These are phyloP conservation scores for Trichoderma koningiopsis DNA, from an alignment of 2,329 filamentous ascomycete genomes.

Conservation along the genomic window DNA sequence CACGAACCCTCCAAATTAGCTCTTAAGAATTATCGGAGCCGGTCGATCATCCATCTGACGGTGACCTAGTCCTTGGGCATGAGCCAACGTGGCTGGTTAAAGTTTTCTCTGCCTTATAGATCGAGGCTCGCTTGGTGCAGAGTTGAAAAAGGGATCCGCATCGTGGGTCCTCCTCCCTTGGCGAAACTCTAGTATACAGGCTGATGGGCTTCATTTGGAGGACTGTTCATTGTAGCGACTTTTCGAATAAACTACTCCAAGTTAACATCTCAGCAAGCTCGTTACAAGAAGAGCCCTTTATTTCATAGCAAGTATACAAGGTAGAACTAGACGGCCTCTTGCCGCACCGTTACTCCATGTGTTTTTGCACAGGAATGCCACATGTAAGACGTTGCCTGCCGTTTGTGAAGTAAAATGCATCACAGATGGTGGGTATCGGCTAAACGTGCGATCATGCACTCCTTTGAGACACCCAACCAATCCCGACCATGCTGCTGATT, in stretches of 20 bases:
- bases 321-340: not conserved
- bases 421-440: not conserved
- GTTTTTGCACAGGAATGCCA: not conserved
- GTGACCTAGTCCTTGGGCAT: not conserved
- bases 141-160: not conserved
- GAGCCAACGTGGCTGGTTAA: not conserved
- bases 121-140: not conserved
- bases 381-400: not conserved
- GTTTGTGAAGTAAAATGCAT: not conserved
- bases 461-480: slow-evolving; percentile 16
- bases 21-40: not conserved
- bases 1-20: not conserved
- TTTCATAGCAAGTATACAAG: not conserved
- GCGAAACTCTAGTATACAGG: not conserved
- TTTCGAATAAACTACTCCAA: not conserved
- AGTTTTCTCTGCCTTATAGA: not conserved
- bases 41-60: slow-evolving; percentile 19
- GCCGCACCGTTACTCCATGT: not conserved
- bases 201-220: not conserved
- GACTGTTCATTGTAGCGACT: not conserved
- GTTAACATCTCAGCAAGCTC: not conserved
- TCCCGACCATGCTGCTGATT: not conserved
- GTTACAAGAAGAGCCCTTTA: not conserved
- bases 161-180: not conserved
- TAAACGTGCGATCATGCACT: slow-evolving; percentile 4